Evolutionary conservation across 176 grass and related monocot genomes (phyloP).

Genomic region (Lolium perenne): DNA sequence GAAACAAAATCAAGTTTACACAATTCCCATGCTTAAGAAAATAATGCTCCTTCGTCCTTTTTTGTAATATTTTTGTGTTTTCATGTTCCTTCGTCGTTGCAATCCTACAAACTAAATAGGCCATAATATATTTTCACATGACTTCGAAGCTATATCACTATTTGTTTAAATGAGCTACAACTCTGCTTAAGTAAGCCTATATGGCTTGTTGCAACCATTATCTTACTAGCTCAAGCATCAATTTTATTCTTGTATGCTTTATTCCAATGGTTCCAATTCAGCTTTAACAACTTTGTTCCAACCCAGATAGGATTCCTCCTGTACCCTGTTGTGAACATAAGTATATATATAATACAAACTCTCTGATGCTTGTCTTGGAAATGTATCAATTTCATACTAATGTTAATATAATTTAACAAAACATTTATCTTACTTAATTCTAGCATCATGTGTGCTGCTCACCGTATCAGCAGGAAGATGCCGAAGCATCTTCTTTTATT

Average conservation of each 20-base stretch:
- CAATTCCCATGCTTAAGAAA: too few species aligned
- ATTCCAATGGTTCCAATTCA: slow-evolving; percentile 47
- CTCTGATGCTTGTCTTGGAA: slow-evolving; percentile 22
- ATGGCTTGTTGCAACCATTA: slow-evolving; percentile 30
- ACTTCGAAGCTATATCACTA: background rate
- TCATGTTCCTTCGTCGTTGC: background rate
- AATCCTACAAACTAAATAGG: background rate
- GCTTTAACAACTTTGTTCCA: slow-evolving; percentile 55
- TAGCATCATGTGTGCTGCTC: slow-evolving; percentile 15
- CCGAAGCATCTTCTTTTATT: slow-evolving; percentile 35
- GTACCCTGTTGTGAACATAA: slow-evolving; percentile 43
- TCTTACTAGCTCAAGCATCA: slow-evolving; percentile 31
- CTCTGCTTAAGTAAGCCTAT: background rate
- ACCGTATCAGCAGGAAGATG: slow-evolving; percentile 44
- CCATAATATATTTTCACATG: background rate
- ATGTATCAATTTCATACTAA: background rate
- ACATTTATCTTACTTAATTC: background rate
- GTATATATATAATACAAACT: slow-evolving; percentile 23
- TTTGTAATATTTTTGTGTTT: background rate
- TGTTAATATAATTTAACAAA: slow-evolving; percentile 16
- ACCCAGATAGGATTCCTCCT: slow-evolving; percentile 47
- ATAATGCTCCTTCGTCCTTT: background rate
- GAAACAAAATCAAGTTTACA: background rate
- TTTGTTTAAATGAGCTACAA: background rate
- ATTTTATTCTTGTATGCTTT: slow-evolving; percentile 38